Percentiles rank a stretch among this genome's conserved stretches.
Conservation (phyloP, 148 eudicot genomes). For the Polygonum maritimum region DNA sequence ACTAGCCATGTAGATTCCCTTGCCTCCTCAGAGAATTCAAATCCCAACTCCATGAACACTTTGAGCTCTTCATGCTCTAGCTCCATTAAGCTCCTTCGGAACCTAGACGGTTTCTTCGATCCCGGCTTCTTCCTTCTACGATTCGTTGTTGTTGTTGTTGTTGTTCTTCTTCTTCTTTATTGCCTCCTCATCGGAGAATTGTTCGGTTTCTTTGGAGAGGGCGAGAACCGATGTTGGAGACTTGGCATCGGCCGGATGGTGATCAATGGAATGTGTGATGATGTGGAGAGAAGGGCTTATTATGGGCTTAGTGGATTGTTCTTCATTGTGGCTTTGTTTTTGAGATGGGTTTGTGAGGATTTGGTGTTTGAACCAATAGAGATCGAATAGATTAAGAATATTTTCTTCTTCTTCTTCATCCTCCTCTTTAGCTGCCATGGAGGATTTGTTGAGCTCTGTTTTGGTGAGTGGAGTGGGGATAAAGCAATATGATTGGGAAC, state of each 20-base stretch:
- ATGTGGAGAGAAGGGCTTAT: background rate
- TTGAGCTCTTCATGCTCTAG: background rate
- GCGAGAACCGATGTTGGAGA: background rate
- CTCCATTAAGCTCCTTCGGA: background rate
- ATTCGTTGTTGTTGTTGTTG: background rate
- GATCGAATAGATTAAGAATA: constrained; percentile 17
- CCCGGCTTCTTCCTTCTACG: background rate
- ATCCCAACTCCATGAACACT: background rate
- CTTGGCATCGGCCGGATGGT: background rate
- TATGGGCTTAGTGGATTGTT: background rate
- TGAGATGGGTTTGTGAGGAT: constrained; percentile 5
- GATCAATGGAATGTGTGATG: background rate
- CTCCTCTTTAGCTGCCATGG: background rate
- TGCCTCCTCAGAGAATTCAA: background rate
- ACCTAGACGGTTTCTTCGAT: background rate
- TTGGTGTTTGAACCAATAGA: constrained; percentile 18
- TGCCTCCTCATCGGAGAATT: background rate
- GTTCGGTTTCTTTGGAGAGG: background rate
- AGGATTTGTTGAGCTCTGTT: background rate
- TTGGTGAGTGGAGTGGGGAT: background rate
- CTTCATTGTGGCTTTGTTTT: background rate
- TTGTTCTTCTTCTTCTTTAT: background rate
- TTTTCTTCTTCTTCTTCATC: background rate
- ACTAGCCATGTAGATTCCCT: background rate
- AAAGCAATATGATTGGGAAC: background rate